A percentile compares a stretch with the other conserved stretches of the same genome.
Evolutionary conservation across 345 rosid species (phyloP).

Genomic region (Hibiscus trionum): DNA sequence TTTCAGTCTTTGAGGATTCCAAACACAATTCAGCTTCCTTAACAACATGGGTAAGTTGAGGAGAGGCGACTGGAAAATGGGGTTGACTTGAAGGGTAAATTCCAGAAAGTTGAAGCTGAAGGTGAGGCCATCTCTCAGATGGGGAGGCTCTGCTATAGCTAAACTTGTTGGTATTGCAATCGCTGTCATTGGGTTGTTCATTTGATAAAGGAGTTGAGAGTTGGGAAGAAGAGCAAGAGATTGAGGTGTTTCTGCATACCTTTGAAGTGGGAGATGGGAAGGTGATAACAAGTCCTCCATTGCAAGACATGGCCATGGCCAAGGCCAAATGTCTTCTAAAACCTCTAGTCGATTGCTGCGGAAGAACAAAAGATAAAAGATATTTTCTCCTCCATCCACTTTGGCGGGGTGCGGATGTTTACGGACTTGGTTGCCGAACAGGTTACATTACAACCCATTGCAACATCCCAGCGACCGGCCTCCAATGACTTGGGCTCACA

Average conservation of each 20-base stretch:
- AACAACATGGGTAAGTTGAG: conserved; percentile 10
- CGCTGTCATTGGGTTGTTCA: conserved; percentile 22
- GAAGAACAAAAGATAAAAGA: background rate
- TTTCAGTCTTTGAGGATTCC: background rate
- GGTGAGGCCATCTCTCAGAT: conserved; percentile 86
- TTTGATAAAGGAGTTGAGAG: background rate
- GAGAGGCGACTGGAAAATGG: conserved; percentile 27
- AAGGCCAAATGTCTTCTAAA: background rate
- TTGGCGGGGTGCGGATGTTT: background rate
- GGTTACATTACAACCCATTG: no score
- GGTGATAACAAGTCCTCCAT: conserved; percentile 15
- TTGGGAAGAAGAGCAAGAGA: conserved; percentile 15
- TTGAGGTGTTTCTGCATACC: conserved; percentile 16
- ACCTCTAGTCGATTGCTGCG: background rate
- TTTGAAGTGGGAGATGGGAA: conserved; percentile 19
- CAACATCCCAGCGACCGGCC: no score
- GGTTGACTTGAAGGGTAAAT: conserved; percentile 29
- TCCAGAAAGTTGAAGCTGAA: conserved; percentile 52
- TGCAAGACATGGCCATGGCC: conserved; percentile 17
- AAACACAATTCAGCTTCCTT: conserved; percentile 22
- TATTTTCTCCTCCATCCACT: background rate
- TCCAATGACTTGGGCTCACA: no score
- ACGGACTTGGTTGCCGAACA: no score
- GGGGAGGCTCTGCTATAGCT: conserved; percentile 85
- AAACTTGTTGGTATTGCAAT: conserved; percentile 26